phyloP scores from a whole-genome alignment of 1,284 basidiomycete genomes.

The Malassezia pachydermatis region DNA sequence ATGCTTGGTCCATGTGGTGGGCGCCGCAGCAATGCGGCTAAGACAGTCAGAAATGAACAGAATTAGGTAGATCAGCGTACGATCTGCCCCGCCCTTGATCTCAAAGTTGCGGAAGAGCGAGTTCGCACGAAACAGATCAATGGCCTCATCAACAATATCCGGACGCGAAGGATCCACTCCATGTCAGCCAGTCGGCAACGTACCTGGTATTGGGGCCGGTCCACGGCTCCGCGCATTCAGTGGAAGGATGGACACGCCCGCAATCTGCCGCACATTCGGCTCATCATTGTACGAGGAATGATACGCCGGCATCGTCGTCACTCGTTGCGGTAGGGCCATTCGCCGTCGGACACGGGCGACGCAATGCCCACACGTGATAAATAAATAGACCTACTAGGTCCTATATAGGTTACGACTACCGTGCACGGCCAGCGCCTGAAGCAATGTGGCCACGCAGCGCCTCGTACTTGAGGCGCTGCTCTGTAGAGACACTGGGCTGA shows the following conservation, averaged over 20 bases:
- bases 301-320: slow-evolving; percentile 53
- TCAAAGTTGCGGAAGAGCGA: slow-evolving; percentile 99
- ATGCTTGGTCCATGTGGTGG: slow-evolving; percentile 50
- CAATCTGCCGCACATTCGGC: slow-evolving; percentile 67
- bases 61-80: slow-evolving; percentile 88
- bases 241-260: slow-evolving; percentile 81
- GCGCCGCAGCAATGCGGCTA: slow-evolving; percentile 50
- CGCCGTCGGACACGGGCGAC: no score
- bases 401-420: not conserved
- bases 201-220: slow-evolving; percentile 63
- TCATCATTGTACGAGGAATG: slow-evolving; percentile 90
- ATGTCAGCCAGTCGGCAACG: slow-evolving; percentile 51
- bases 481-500: slow-evolving; percentile 14
- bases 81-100: slow-evolving; percentile 92
- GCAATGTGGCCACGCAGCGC: slow-evolving; percentile 10
- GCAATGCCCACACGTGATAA: not conserved
- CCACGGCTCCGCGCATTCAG: slow-evolving; percentile 84
- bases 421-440: slow-evolving; percentile 2
- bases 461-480: slow-evolving; percentile 18
- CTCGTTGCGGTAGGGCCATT: no score
- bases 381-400: not conserved
- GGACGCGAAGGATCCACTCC: slow-evolving; percentile 63
- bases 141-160: slow-evolving; percentile 90
- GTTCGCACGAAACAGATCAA: slow-evolving; percentile 96
- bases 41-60: slow-evolving; percentile 97